Percentiles rank a stretch among this genome's conserved stretches.
These are phyloP conservation scores for Thelephora ganbajun DNA, from an alignment of 768 basidiomycete genomes.

Conservation along the genomic window DNA sequence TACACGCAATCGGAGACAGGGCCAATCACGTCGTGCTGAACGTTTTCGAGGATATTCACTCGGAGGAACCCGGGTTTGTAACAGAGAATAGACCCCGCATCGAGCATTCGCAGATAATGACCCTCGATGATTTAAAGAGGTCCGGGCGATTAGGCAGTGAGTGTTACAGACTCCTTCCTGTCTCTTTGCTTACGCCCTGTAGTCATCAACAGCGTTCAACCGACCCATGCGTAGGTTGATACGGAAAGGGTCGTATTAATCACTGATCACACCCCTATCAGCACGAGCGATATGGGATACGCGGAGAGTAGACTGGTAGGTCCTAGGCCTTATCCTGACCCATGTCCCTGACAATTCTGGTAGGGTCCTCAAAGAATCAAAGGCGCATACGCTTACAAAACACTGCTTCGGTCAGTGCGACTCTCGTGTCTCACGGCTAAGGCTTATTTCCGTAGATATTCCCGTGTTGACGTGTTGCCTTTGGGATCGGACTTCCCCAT, in stretches of 20 bases:
- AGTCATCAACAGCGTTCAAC: conserved; percentile 90
- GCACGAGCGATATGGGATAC: conserved; percentile 86
- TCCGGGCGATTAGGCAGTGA: conserved; percentile 61
- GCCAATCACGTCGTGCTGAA: conserved; percentile 77
- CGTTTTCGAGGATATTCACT: conserved; percentile 58
- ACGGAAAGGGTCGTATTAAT: neutral
- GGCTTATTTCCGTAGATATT: conserved; percentile 22
- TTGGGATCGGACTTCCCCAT: conserved; percentile 93
- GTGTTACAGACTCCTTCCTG: conserved; percentile 9
- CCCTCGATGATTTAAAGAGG: conserved; percentile 50
- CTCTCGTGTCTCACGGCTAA: neutral
- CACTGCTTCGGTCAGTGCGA: conserved; percentile 48
- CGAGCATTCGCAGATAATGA: conserved; percentile 89
- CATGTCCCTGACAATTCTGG: neutral
- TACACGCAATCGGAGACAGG: conserved; percentile 81
- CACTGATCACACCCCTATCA: conserved; percentile 13
- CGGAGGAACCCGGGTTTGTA: conserved; percentile 14
- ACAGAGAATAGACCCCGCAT: conserved; percentile 59
- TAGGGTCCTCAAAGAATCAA: conserved; percentile 73
- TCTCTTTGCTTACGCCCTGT: neutral
- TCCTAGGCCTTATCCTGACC: neutral
- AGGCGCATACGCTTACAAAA: conserved; percentile 84
- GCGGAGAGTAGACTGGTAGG: conserved; percentile 68
- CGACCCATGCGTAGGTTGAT: conserved; percentile 65
- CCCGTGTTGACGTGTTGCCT: conserved; percentile 44